Evolutionary conservation across 257 asterid species (phyloP).

Genomic region (Osmanthus fragrans): DNA sequence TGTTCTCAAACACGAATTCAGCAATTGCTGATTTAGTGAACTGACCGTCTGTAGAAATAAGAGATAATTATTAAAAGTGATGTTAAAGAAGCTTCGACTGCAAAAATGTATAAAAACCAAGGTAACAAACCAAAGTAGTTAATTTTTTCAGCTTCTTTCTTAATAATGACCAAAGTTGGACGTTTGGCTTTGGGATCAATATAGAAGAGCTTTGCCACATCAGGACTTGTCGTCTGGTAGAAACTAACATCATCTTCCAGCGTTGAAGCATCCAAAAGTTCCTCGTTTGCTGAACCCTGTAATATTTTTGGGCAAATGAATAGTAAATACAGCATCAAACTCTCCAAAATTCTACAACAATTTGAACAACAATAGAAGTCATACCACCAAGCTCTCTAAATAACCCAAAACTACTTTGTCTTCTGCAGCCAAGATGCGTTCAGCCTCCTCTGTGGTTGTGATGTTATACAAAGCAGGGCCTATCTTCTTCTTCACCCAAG

Average conservation of each 20-base stretch:
- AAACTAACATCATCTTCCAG: conserved; percentile 69
- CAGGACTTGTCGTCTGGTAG: conserved; percentile 69
- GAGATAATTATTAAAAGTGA: conserved; percentile 11
- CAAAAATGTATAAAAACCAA: neutral
- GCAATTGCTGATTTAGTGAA: conserved; percentile 78
- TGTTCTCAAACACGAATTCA: conserved; percentile 76
- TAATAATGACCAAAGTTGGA: conserved; percentile 69
- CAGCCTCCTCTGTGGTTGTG: conserved; percentile 74
- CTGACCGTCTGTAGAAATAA: conserved; percentile 52
- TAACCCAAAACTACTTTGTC: conserved; percentile 66
- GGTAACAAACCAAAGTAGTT: conserved; percentile 56
- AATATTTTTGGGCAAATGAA: neutral
- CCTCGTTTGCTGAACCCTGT: conserved; percentile 73
- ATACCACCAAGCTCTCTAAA: conserved; percentile 78
- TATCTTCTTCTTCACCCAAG: conserved; percentile 86
- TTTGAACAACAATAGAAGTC: conserved; percentile 6
- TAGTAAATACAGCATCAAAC: neutral
- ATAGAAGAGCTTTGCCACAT: conserved; percentile 74
- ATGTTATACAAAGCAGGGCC: conserved; percentile 67
- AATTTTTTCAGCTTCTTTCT: conserved; percentile 70
- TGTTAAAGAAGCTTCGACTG: neutral
- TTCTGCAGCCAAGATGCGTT: conserved; percentile 58
- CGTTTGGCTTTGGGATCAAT: conserved; percentile 58
- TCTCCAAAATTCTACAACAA: neutral
- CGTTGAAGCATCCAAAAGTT: conserved; percentile 77